Evolutionary conservation across 768 basidiomycete genomes (phyloP).

Genomic region (Boletus rubroflammeus): DNA sequence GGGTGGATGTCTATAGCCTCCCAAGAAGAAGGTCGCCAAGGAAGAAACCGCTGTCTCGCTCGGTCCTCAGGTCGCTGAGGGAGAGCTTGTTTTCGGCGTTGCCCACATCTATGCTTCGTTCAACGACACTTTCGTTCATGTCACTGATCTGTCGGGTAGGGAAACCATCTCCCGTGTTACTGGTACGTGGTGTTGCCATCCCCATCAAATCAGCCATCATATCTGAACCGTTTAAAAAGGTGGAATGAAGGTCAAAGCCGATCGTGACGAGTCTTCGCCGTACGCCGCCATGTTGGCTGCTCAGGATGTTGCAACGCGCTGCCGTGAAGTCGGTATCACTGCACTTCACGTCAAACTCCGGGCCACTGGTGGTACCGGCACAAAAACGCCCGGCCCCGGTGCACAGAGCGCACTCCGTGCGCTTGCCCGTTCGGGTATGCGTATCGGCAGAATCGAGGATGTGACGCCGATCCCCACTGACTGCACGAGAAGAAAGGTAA

Average conservation of each 20-base stretch:
- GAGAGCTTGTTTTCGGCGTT: slow-evolving; percentile 96
- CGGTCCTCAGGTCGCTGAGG: slow-evolving; percentile 94
- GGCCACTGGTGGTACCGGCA: slow-evolving; percentile 96
- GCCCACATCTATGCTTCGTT: slow-evolving; percentile 99
- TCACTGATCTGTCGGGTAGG: slow-evolving; percentile 98
- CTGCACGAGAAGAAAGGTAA: slow-evolving; percentile 93
- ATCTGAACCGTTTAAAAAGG: slow-evolving; percentile 42
- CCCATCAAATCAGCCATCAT: background rate
- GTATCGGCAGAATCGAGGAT: slow-evolving; percentile 97
- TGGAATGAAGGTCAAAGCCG: slow-evolving; percentile 99
- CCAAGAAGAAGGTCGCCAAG: slow-evolving; percentile 79
- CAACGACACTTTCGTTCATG: slow-evolving; percentile 99
- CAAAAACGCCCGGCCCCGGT: slow-evolving; percentile 98
- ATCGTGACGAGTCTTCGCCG: slow-evolving; percentile 98
- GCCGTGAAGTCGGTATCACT: slow-evolving; percentile 98
- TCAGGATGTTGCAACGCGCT: slow-evolving; percentile 92
- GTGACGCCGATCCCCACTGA: slow-evolving; percentile 98
- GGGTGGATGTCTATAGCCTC: slow-evolving; percentile 62
- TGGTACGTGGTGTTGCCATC: slow-evolving; percentile 45
- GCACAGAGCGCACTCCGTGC: slow-evolving; percentile 98
- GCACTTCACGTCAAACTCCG: slow-evolving; percentile 99
- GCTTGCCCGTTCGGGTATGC: slow-evolving; percentile 96
- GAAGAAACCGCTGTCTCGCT: slow-evolving; percentile 86
- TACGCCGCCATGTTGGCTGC: slow-evolving; percentile 98
- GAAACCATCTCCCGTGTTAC: slow-evolving; percentile 99